phyloP scores from a whole-genome alignment of 1,284 basidiomycete genomes.

The Ustilago bromivora region DNA sequence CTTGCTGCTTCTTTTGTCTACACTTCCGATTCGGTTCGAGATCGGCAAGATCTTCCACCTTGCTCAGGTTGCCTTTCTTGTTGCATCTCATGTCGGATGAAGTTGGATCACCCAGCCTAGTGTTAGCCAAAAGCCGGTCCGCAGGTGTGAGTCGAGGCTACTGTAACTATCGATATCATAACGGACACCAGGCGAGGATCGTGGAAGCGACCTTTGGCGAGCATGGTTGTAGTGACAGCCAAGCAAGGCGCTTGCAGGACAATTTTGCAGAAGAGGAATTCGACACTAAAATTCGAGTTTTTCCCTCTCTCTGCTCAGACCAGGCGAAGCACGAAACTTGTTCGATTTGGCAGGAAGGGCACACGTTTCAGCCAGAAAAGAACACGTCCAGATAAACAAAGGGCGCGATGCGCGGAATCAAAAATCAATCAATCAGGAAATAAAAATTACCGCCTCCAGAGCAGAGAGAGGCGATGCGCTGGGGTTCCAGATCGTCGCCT shows the following conservation, averaged over 20 bases:
- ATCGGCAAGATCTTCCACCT: slow-evolving; percentile 8
- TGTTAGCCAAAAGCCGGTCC: too few species aligned
- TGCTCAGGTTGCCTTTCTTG: neutral
- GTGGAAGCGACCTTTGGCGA: neutral
- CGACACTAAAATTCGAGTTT: neutral
- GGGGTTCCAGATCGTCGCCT: neutral
- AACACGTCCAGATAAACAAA: neutral
- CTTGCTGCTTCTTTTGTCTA: neutral
- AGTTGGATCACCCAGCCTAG: neutral
- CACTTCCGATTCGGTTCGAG: neutral
- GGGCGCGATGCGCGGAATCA: neutral
- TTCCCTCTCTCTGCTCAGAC: neutral
- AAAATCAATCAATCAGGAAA: neutral
- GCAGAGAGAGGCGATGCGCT: neutral
- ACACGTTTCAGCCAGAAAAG: neutral
- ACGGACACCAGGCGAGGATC: neutral
- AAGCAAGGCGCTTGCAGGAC: neutral
- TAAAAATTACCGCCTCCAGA: neutral
- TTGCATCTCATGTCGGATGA: neutral
- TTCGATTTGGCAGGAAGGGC: neutral
- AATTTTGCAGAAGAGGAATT: neutral
- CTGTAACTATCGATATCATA: too few species aligned
- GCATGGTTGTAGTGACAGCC: neutral
- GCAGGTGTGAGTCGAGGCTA: too few species aligned
- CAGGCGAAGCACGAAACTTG: neutral